phyloP scores from a whole-genome alignment of 1,284 basidiomycete species.

The Taiwanofungus camphoratus region DNA sequence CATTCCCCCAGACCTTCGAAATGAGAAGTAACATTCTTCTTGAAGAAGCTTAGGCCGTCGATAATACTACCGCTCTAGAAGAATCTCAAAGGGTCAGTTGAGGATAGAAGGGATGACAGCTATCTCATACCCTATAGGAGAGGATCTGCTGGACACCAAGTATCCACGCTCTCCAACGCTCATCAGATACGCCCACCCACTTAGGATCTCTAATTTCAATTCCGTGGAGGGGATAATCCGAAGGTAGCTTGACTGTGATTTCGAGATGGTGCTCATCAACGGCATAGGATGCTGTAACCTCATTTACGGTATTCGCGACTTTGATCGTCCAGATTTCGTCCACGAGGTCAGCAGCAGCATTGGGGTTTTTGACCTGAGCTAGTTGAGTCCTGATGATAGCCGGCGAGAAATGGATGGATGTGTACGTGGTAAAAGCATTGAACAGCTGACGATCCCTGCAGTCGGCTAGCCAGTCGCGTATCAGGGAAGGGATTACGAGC shows the following conservation, averaged over 20 bases:
- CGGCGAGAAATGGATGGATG: conserved; percentile 86
- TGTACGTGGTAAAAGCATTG: conserved; percentile 71
- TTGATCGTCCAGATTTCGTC: conserved; percentile 84
- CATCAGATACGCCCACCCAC: conserved; percentile 86
- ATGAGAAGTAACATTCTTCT: conserved; percentile 87
- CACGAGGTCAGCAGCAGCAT: conserved; percentile 56
- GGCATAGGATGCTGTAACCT: conserved; percentile 76
- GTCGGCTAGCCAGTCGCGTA: conserved; percentile 82
- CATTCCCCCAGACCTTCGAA: conserved; percentile 94
- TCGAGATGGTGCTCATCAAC: conserved; percentile 96
- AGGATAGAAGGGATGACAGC: not conserved
- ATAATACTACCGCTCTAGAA: conserved; percentile 83
- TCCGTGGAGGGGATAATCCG: conserved; percentile 86
- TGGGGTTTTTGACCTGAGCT: conserved; percentile 65
- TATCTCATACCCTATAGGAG: conserved; percentile 62
- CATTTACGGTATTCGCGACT: conserved; percentile 62
- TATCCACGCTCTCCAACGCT: conserved; percentile 92
- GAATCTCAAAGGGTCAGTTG: not conserved
- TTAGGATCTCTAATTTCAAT: conserved; percentile 87
- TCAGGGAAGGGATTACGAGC: conserved; percentile 74
- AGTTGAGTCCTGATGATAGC: conserved; percentile 85
- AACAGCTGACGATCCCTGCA: conserved; percentile 89
- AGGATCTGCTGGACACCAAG: conserved; percentile 91
- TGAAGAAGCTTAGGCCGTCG: conserved; percentile 91
- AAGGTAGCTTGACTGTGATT: conserved; percentile 82